Base-by-base conservation (phyloP, 2,329 filamentous ascomycete species). In the Cordyceps cicadae region DNA sequence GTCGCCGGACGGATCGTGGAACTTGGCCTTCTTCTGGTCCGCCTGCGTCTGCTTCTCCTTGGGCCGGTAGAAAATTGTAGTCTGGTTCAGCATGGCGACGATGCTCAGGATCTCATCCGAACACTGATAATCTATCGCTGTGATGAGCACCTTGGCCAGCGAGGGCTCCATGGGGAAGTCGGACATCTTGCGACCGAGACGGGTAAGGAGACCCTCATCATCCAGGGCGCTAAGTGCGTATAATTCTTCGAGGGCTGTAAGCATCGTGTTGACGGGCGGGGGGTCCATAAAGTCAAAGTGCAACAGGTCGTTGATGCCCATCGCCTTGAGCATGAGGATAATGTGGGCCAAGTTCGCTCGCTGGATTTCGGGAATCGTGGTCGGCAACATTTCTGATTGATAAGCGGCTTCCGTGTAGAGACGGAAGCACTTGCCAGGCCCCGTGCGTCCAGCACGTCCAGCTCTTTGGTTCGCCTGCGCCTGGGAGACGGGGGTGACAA, bases 201-300 rank as follows among this genome's bases (percentile, higher is more conserved):
- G 86, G 0, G 94, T 99, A 2, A 99, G 78, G 0, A 99, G 81
- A 15, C 94, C 94, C 80, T 99, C 94, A 68, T 99, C 93, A 65
- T 99, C 94, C 0, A 99, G 80, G 0, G 93, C 93, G 3, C 88
- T 91, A 12, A 99, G 79, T 0, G 92, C 91, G 70, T 99, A 99
- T 0, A 99, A 80, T 71, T 97, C 94, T 75, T 99, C 95, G 3
- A 99, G 79, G 0, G 94, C 94, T 54, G 92, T 96, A 64, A 99
- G 82, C 91, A 97, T 97, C 14, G 94, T 97, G 69, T 97, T 97
- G 34, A 94, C 94, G 0, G 94, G 94, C 0, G 94, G 94, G 0
- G 94, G 92, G 69, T 99, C 94, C 93, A 99, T 97, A 69, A 99
- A 99, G 75, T 97, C 93, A 69, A 99, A 99, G 70, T 96, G 92